Evolutionary conservation across 768 basidiomycete species (phyloP).

Genomic region (Epithele typhae): DNA sequence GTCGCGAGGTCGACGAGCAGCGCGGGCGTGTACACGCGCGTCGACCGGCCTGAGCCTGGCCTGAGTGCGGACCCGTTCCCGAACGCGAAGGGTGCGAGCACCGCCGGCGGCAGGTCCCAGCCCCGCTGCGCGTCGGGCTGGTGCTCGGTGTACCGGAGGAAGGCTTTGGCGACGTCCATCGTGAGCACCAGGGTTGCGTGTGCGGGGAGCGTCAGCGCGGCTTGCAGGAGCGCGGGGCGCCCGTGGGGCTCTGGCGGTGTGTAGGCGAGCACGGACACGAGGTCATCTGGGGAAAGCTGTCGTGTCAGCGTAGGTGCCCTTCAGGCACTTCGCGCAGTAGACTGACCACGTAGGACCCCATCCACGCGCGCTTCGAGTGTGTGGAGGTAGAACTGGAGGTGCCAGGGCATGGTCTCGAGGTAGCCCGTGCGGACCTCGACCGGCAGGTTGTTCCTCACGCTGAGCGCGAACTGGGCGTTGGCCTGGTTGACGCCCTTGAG

Average conservation of each 20-base stretch:
- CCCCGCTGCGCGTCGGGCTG: slow-evolving; percentile 94
- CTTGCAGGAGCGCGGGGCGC: slow-evolving; percentile 78
- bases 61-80: slow-evolving; percentile 1
- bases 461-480: slow-evolving; percentile 65
- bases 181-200: slow-evolving; percentile 56
- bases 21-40: slow-evolving; percentile 71
- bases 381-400: slow-evolving; percentile 83
- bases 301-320: neutral
- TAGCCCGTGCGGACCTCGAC: slow-evolving; percentile 53
- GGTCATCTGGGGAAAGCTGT: slow-evolving; percentile 41
- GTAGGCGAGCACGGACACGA: slow-evolving; percentile 66
- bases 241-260: slow-evolving; percentile 59
- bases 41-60: slow-evolving; percentile 6
- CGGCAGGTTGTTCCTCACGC: slow-evolving; percentile 55
- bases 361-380: slow-evolving; percentile 56
- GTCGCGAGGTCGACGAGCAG: slow-evolving; percentile 93
- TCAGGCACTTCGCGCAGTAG: neutral
- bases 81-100: slow-evolving; percentile 47
- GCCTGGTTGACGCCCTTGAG: slow-evolving; percentile 75
- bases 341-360: slow-evolving; percentile 43
- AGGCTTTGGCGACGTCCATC: slow-evolving; percentile 77
- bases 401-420: slow-evolving; percentile 92
- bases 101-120: slow-evolving; percentile 87
- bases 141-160: slow-evolving; percentile 92
- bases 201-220: slow-evolving; percentile 65